These are phyloP conservation scores for Talaromyces liani DNA, from an alignment of 495 filamentous ascomycete genomes.

Conservation along the genomic window DNA sequence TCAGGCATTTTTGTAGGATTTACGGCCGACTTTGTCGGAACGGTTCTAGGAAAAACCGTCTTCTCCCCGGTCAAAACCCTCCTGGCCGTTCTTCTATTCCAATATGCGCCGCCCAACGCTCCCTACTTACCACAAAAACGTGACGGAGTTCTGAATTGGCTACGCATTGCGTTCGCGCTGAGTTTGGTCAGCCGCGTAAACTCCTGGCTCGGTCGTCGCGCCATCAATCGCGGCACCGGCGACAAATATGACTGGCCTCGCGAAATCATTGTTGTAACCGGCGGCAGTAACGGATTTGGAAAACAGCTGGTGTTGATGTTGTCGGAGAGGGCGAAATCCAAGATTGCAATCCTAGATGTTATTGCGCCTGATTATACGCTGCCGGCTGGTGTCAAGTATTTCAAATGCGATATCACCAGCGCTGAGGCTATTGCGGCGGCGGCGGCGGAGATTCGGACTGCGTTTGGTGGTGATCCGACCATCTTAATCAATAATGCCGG, in stretches of 20 bases:
- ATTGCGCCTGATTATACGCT: constrained; percentile 48
- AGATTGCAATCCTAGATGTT: constrained; percentile 65
- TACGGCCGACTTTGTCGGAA: constrained; percentile 50
- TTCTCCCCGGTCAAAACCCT: constrained; percentile 53
- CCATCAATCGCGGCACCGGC: constrained; percentile 52
- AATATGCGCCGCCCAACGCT: constrained; percentile 27
- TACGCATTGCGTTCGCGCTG: constrained; percentile 41
- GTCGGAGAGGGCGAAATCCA: constrained; percentile 44
- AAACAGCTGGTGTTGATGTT: constrained; percentile 52
- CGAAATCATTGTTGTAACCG: constrained; percentile 66
- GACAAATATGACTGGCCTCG: constrained; percentile 61
- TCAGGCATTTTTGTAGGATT: constrained; percentile 49
- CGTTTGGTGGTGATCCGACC: constrained; percentile 53
- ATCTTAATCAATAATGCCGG: constrained; percentile 75
- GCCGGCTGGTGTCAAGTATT: constrained; percentile 48
- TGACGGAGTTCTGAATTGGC: constrained; percentile 22
- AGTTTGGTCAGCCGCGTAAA: constrained; percentile 40
- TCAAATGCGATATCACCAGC: constrained; percentile 58
- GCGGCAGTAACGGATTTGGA: constrained; percentile 64
- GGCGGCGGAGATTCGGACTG: constrained; percentile 41
- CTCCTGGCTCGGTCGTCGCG: constrained; percentile 41
- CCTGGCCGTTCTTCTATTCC: constrained; percentile 49
- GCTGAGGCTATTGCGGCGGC: constrained; percentile 36
- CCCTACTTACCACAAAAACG: neutral
- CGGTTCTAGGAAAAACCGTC: constrained; percentile 45